These are phyloP conservation scores for Phaeodactylum tricornutum DNA, from an alignment of 108 stramenopile species.

Conservation along the genomic window DNA sequence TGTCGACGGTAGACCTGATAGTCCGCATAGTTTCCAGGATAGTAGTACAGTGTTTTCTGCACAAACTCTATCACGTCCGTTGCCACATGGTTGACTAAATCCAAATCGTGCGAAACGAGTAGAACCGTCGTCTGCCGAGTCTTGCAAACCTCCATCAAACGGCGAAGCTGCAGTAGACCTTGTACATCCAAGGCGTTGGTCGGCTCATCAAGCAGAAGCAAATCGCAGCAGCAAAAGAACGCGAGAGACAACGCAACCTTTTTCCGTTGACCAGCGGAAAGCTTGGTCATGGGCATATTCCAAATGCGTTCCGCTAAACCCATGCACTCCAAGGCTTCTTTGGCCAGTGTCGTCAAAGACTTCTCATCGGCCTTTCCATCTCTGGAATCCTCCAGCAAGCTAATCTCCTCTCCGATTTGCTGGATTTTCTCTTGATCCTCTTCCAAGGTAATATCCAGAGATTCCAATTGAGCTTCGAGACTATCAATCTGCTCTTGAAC, in stretches of 20 bases:
- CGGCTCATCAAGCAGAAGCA: slow-evolving; percentile 73
- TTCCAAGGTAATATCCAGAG: slow-evolving; percentile 27
- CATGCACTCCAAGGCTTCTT: slow-evolving; percentile 41
- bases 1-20: slow-evolving; percentile 58
- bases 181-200: slow-evolving; percentile 73
- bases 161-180: slow-evolving; percentile 70
- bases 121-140: slow-evolving; percentile 53
- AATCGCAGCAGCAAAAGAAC: slow-evolving; percentile 21
- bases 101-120: slow-evolving; percentile 90
- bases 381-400: slow-evolving; percentile 43
- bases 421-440: slow-evolving; percentile 53
- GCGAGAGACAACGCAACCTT: slow-evolving; percentile 47
- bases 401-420: slow-evolving; percentile 52
- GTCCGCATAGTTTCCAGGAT: slow-evolving; percentile 82
- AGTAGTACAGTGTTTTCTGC: slow-evolving; percentile 69
- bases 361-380: slow-evolving; percentile 10
- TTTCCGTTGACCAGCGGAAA: slow-evolving; percentile 55
- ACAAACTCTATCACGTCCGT: slow-evolving; percentile 84
- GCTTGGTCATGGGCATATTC: slow-evolving; percentile 14
- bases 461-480: slow-evolving; percentile 23
- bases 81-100: slow-evolving; percentile 84
- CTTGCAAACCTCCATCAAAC: slow-evolving; percentile 40
- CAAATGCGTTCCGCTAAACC: slow-evolving; percentile 15
- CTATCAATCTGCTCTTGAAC: not conserved
- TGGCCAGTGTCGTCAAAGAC: too few species aligned